Base-by-base conservation (phyloP, 2,329 filamentous ascomycete species). In the Pseudopithomyces maydicus region DNA sequence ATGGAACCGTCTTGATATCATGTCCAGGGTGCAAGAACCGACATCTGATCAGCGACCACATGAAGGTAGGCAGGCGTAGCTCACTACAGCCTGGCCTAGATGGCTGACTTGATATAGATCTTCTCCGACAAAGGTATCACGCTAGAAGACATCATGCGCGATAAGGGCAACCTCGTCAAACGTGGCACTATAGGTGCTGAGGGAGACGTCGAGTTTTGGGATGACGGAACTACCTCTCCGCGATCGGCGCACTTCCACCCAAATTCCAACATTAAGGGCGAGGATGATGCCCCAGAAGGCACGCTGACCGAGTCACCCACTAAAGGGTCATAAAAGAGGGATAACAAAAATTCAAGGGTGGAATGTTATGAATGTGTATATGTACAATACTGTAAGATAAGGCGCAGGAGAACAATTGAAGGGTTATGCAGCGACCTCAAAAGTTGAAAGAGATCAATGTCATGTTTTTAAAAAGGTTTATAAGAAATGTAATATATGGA, bases 181-280 rank as follows among this genome's bases (percentile, higher is more conserved):
- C 85, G 85, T 58, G 90, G 91, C 17, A 85, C 84, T 26, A 72
- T 93, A 32, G 86, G 89, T 50, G 85, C 87, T 63, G 88, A 93
- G 64, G 92, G 91, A n/a, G 90, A 97, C 72, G 79, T 97, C 46
- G 94, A 98, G 75, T 95, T 97, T 66, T 97, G 92, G 89, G 89
- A 90, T 29, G 91, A 96, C 63, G 86, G 88, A 15, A 78, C 79
- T 14, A 63, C 64, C 7, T 75, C 73, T 4, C 65, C 70, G 42
- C 69, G 74, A 22, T 74, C 73, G 1, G 64, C 73, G 22, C 66
- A 72, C 10, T 75, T 74, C 54, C 67, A 72, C 26, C 59, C 67
- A n/a, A 64, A 72, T 29, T 64, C 67, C 58, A 67, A 55, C n/a
- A 55, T 48, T 6, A 56, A 61, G 39, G 35, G 48, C 33, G 61